Evolutionary conservation across 371 early-diverging fungal species (phyloP).

Genomic region (Syncephalastrum sp.): DNA sequence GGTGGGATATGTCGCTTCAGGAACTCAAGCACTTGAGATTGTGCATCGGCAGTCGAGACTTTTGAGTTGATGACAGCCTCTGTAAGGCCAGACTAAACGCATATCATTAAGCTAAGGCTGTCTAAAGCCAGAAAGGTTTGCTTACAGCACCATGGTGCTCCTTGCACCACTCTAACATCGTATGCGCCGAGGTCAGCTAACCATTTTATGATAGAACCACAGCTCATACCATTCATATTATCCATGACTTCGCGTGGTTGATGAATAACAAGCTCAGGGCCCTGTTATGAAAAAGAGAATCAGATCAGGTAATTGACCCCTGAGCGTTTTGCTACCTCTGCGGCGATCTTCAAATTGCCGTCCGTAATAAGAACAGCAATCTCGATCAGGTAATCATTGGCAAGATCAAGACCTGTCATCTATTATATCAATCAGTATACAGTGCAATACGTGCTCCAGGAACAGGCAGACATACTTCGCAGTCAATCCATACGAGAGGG

Average conservation of each 20-base stretch:
- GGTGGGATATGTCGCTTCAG: constrained; percentile 66
- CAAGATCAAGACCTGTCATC: constrained; percentile 73
- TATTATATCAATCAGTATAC: constrained; percentile 6
- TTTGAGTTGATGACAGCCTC: constrained; percentile 73
- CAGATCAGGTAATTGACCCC: background rate
- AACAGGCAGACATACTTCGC: constrained; percentile 54
- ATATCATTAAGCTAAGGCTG: background rate
- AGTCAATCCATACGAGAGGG: constrained; percentile 91
- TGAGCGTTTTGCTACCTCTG: constrained; percentile 50
- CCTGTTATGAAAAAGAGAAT: constrained; percentile 28
- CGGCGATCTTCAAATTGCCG: constrained; percentile 76
- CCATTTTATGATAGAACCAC: background rate
- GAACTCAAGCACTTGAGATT: constrained; percentile 69
- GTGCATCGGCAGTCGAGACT: constrained; percentile 69
- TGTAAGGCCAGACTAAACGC: constrained; percentile 78
- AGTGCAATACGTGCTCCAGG: background rate
- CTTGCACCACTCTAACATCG: constrained; percentile 76
- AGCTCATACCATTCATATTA: constrained; percentile 66
- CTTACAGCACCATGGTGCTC: constrained; percentile 78
- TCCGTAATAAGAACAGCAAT: constrained; percentile 89
- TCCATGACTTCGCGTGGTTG: constrained; percentile 80
- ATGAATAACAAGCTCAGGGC: constrained; percentile 80
- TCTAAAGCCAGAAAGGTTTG: background rate
- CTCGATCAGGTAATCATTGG: constrained; percentile 77
- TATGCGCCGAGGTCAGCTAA: background rate